Percentiles rank a stretch among this genome's conserved stretches.
Conservation (phyloP, 2,329 filamentous ascomycete genomes). For the Aspergillus sp. region DNA sequence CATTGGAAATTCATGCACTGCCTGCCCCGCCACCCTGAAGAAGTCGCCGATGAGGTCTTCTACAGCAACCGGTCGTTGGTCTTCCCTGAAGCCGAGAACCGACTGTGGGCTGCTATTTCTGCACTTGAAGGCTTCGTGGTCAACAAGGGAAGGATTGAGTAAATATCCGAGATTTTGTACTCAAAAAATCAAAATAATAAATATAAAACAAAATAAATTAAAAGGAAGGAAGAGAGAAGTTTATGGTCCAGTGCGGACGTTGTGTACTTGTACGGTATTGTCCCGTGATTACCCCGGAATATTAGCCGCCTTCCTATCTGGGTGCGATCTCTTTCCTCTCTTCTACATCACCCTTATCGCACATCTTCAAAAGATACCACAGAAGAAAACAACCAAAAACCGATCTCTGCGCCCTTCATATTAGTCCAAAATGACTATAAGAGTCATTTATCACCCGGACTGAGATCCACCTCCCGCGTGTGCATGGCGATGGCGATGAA, state of each 20-base stretch:
- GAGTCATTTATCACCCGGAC: not conserved
- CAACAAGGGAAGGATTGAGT: conserved; percentile 73
- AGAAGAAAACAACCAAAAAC: too few species aligned
- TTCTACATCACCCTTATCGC: too few species aligned
- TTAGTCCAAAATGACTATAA: too few species aligned
- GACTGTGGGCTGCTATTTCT: conserved; percentile 84
- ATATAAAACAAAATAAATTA: not conserved
- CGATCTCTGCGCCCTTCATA: too few species aligned
- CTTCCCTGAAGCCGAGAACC: conserved; percentile 90
- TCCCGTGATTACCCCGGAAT: not conserved
- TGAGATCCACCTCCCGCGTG: not conserved
- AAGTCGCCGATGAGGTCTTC: conserved; percentile 92
- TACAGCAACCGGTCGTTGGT: conserved; percentile 80
- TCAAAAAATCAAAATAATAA: not conserved
- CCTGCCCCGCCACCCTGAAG: conserved; percentile 81
- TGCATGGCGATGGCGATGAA: not conserved
- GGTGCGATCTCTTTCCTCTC: too few species aligned
- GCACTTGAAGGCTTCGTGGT: conserved; percentile 84
- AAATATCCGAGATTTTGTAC: not conserved
- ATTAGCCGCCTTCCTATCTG: too few species aligned
- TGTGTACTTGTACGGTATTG: not conserved
- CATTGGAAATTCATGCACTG: conserved; percentile 99
- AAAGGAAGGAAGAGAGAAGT: not conserved
- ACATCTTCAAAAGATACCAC: too few species aligned
- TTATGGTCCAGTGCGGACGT: not conserved